Percentiles rank a stretch among this genome's conserved stretches.
Evolutionary conservation across 257 asterid genomes (phyloP).

Genomic region (Forsythia viridissima): DNA sequence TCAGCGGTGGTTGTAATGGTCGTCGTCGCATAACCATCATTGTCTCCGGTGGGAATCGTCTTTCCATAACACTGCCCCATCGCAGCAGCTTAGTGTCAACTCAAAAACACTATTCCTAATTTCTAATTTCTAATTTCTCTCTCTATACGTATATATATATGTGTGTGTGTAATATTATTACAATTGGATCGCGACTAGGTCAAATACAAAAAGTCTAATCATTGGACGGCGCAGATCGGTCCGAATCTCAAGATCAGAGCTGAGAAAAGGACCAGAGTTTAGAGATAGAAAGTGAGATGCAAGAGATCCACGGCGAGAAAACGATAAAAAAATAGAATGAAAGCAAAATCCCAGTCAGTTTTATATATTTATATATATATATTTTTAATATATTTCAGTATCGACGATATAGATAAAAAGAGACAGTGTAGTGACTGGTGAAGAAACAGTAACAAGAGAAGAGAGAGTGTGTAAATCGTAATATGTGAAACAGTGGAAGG

Average conservation of each 20-base stretch:
- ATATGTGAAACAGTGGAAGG: not conserved
- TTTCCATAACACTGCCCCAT: constrained; percentile 89
- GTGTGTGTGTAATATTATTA: not conserved
- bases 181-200: not conserved
- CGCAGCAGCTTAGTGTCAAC: constrained; percentile 49
- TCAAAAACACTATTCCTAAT: constrained; percentile 9
- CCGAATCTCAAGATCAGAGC: not conserved
- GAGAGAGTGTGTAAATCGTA: too few relatives aligned
- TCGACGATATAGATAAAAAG: too few relatives aligned
- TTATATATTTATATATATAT: not conserved
- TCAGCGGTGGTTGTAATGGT: constrained; percentile 25
- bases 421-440: too few relatives aligned
- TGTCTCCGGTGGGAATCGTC: constrained; percentile 66
- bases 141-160: not conserved
- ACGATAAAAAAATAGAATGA: constrained; percentile 23
- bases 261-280: not conserved
- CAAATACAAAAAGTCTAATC: constrained; percentile 23
- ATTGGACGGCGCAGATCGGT: constrained; percentile 19
- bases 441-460: too few relatives aligned
- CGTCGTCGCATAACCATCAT: constrained; percentile 38
- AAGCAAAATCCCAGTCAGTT: constrained; percentile 17
- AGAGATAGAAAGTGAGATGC: constrained; percentile 14
- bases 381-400: not conserved
- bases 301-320: constrained; percentile 24
- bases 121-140: not conserved